These are phyloP conservation scores for Trebouxiophyceae sp. DNA, from an alignment of 163 green algal genomes.

Conservation along the genomic window DNA sequence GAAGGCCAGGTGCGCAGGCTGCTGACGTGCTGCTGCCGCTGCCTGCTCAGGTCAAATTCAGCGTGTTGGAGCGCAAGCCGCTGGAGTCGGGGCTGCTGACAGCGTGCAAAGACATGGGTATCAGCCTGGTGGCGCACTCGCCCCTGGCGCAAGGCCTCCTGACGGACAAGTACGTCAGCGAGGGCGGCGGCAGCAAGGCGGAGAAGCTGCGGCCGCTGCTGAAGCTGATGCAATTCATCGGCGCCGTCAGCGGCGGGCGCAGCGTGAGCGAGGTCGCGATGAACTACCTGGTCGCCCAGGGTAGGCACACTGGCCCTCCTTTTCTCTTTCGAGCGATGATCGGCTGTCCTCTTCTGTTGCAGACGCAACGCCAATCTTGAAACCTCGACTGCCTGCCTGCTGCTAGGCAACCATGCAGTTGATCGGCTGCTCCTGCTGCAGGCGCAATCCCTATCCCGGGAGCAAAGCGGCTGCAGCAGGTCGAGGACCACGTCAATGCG, in stretches of 20 bases:
- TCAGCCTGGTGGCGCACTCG: conserved; percentile 34
- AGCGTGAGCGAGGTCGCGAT: conserved; percentile 32
- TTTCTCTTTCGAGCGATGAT: neutral
- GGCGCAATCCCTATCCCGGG: conserved; percentile 17
- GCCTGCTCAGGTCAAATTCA: conserved; percentile 33
- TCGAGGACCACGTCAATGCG: conserved; percentile 5
- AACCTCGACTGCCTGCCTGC: neutral
- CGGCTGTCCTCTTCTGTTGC: neutral
- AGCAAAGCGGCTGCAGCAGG: conserved; percentile 7
- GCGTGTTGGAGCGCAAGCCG: conserved; percentile 17
- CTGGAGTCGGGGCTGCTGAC: conserved; percentile 25
- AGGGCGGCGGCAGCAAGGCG: conserved; percentile 1
- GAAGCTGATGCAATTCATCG: conserved; percentile 41
- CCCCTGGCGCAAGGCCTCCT: conserved; percentile 34
- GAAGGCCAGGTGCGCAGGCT: no score
- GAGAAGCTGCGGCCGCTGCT: conserved; percentile 21
- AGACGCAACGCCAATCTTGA: neutral
- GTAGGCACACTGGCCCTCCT: conserved; percentile 3
- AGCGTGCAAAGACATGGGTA: conserved; percentile 25
- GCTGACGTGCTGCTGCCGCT: no score
- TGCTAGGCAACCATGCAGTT: neutral
- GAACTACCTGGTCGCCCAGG: conserved; percentile 32
- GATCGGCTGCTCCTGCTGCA: neutral
- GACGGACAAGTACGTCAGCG: conserved; percentile 20
- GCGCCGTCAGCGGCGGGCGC: conserved; percentile 17